Evolutionary conservation across 192 early-diverging fungal species (phyloP).

Genomic region (Coemansia furcata): DNA sequence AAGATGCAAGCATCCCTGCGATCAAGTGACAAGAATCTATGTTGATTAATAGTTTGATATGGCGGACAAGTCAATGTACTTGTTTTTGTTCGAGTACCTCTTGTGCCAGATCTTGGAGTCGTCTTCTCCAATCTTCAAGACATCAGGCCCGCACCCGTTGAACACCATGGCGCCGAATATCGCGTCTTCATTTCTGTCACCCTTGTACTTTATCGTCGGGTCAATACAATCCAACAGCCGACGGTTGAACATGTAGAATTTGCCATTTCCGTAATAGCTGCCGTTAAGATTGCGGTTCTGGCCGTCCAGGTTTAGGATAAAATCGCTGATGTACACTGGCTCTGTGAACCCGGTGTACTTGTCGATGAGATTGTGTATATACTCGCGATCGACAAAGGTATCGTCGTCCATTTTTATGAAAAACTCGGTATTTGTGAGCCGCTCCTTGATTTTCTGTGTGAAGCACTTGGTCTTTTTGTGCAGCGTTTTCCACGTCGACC

Average conservation of each 20-base stretch:
- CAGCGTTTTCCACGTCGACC: conserved; percentile 17
- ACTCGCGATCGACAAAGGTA: conserved; percentile 16
- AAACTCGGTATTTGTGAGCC: conserved; percentile 20
- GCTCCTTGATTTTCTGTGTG: conserved; percentile 11
- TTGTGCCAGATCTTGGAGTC: conserved; percentile 32
- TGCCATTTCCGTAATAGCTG: conserved; percentile 33
- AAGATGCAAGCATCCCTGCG: no score
- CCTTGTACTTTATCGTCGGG: conserved; percentile 8
- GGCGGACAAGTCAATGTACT: conserved; percentile 16
- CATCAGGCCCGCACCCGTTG: conserved; percentile 21
- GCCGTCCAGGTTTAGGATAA: conserved; percentile 16
- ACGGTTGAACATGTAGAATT: conserved; percentile 48
- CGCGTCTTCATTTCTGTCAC: conserved; percentile 24
- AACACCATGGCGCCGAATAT: conserved; percentile 36
- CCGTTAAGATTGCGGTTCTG: conserved; percentile 9
- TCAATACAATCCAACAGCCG: conserved; percentile 25
- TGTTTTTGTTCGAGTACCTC: conserved; percentile 22
- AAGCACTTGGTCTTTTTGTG: conserved; percentile 35
- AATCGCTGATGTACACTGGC: conserved; percentile 32
- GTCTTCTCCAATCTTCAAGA: conserved; percentile 20
- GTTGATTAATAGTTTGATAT: not conserved
- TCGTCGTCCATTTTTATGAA: conserved; percentile 43
- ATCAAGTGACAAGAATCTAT: no score
- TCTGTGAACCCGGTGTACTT: conserved; percentile 2
- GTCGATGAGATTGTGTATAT: conserved; percentile 12